Evolutionary conservation across 108 stramenopile species (phyloP).

Genomic region (Nitzschia inconspicua): DNA sequence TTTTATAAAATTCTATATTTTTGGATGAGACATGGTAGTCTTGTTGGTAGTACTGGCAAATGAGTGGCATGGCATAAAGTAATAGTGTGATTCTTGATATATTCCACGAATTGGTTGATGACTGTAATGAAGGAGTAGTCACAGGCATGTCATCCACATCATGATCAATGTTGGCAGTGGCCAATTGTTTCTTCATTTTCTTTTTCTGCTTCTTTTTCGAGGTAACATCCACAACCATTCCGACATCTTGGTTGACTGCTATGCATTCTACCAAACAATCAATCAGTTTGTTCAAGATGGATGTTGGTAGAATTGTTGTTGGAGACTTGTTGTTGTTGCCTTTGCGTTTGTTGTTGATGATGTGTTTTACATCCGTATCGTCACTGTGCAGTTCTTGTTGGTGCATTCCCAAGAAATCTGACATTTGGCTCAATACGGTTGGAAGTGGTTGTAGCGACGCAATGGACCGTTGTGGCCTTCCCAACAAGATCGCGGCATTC

Average conservation of each 20-base stretch:
- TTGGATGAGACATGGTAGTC: too few species aligned
- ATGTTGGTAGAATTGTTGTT: too few species aligned
- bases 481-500: slow-evolving; percentile 11
- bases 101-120: too few species aligned
- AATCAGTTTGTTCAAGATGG: slow-evolving; percentile 3
- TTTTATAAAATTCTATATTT: too few species aligned
- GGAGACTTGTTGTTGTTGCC: too few species aligned
- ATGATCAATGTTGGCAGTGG: too few species aligned
- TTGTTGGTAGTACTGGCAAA: too few species aligned
- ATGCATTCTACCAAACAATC: slow-evolving; percentile 2
- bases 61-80: too few species aligned
- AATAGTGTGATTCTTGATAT: background rate
- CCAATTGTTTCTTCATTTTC: background rate
- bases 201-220: background rate
- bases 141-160: too few species aligned
- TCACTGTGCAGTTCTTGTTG: background rate
- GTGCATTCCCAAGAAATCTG: background rate
- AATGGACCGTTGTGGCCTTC: background rate
- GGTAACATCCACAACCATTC: background rate
- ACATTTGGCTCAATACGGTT: background rate
- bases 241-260: slow-evolving; percentile 2
- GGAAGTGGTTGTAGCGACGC: background rate
- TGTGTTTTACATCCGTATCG: background rate
- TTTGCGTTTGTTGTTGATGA: too few species aligned
- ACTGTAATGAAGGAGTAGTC: too few species aligned